A percentile compares a stretch with the other conserved stretches of the same genome.
phyloP scores from a whole-genome alignment of 257 asterid species.

The Phtheirospermum japonicum region DNA sequence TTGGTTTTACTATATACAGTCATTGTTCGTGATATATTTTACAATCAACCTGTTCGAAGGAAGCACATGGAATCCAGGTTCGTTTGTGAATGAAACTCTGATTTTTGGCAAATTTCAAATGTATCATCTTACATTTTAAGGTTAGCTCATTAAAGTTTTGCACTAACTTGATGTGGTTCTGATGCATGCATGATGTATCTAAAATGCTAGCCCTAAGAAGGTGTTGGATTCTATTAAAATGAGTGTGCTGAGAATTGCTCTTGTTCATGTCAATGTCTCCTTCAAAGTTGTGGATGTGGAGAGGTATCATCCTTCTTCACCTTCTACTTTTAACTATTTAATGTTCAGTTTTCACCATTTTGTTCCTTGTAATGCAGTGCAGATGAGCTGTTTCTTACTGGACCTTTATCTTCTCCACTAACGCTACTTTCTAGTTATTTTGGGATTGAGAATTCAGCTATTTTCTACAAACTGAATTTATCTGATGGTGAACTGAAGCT shows the following conservation, averaged over 20 bases:
- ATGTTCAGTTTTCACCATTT: conserved; percentile 28
- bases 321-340: conserved; percentile 23
- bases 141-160: conserved; percentile 5
- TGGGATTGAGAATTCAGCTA: conserved; percentile 49
- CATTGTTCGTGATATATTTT: conserved; percentile 74
- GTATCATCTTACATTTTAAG: conserved; percentile 19
- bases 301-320: conserved; percentile 48
- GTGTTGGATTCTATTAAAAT: conserved; percentile 65
- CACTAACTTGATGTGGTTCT: conserved; percentile 34
- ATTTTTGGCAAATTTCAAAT: conserved; percentile 13
- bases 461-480: conserved; percentile 44
- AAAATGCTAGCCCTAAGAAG: conserved; percentile 64
- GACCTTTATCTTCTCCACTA: conserved; percentile 68
- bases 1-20: conserved; percentile 45
- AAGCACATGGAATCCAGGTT: conserved; percentile 86
- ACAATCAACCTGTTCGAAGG: conserved; percentile 94
- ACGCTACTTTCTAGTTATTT: conserved; percentile 60
- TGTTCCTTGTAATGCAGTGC: conserved; percentile 50
- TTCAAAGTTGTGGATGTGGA: conserved; percentile 73
- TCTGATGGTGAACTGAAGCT: conserved; percentile 60
- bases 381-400: conserved; percentile 57
- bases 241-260: conserved; percentile 72
- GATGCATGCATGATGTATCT: conserved; percentile 27
- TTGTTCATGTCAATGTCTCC: conserved; percentile 61
- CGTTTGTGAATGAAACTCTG: conserved; percentile 9